A percentile compares a stretch with the other conserved stretches of the same genome.
Evolutionary conservation across 805 yeast species (phyloP).

Genomic region (Pichia membranifaciens): DNA sequence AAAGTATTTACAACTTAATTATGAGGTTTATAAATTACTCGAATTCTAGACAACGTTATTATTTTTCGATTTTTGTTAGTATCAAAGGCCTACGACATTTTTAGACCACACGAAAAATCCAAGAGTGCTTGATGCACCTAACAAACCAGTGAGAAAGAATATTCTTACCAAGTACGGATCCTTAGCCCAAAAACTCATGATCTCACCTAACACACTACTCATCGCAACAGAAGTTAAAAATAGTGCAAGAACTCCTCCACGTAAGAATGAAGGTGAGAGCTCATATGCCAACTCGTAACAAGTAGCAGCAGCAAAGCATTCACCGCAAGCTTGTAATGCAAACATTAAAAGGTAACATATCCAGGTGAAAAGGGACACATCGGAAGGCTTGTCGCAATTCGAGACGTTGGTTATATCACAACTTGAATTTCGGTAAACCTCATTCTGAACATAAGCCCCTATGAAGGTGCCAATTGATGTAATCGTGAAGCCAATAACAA

Average conservation of each 20-base stretch:
- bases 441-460: conserved; percentile 43
- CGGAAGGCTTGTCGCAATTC: conserved; percentile 15
- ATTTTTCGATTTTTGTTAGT: not conserved
- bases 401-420: conserved; percentile 36
- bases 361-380: conserved; percentile 27
- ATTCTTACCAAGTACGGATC: conserved; percentile 37
- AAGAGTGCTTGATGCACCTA: conserved; percentile 23
- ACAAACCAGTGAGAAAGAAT: conserved; percentile 31
- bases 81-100: not conserved
- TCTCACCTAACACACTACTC: conserved; percentile 40
- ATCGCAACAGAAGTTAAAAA: conserved; percentile 37
- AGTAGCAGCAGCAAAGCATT: conserved; percentile 46
- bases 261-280: conserved; percentile 44
- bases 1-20: too few species aligned
- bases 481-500: conserved; percentile 41
- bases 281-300: conserved; percentile 52
- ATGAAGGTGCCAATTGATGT: conserved; percentile 41
- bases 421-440: conserved; percentile 38
- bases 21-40: too few species aligned
- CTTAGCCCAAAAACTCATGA: conserved; percentile 33
- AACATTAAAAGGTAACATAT: conserved; percentile 32
- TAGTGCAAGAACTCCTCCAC: conserved; percentile 44
- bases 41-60: not conserved
- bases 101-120: conserved; percentile 8
- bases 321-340: conserved; percentile 45